Evolutionary conservation across 2,329 filamentous ascomycete genomes (phyloP).

Genomic region (Drechslerella dactyloides): DNA sequence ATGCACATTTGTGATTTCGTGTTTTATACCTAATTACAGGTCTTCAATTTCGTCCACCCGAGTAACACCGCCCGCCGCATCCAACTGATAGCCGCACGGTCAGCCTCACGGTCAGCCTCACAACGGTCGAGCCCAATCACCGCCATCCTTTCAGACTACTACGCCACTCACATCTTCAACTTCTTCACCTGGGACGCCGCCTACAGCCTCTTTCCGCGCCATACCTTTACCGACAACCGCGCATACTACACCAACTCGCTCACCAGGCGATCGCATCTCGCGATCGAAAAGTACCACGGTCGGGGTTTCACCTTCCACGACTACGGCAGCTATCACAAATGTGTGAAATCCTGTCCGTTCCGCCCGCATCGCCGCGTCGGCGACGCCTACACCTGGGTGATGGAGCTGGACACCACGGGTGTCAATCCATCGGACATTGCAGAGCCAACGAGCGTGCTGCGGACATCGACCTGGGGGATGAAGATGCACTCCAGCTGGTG

Average conservation of each 20-base stretch:
- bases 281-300: conserved; percentile 23
- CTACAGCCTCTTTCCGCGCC: conserved; percentile 44
- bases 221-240: conserved; percentile 27
- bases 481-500: conserved; percentile 39
- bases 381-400: conserved; percentile 36
- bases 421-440: conserved; percentile 5
- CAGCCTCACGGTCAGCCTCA: conserved; percentile 9
- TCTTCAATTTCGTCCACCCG: conserved; percentile 33
- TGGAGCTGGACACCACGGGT: conserved; percentile 36
- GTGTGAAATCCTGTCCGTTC: conserved; percentile 36
- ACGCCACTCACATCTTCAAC: conserved; percentile 45
- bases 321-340: conserved; percentile 30
- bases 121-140: no score
- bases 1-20: no score
- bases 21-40: no score
- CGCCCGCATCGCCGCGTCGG: conserved; percentile 31
- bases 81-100: conserved; percentile 25
- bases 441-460: conserved; percentile 17
- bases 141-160: conserved; percentile 37
- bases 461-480: conserved; percentile 33
- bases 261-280: background rate
- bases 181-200: conserved; percentile 42
- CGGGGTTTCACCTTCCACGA: conserved; percentile 21
- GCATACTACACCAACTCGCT: conserved; percentile 13
- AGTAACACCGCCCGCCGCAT: conserved; percentile 12